Conservation (phyloP, 164 flowering plant species). For the Taxillus chinensis region DNA sequence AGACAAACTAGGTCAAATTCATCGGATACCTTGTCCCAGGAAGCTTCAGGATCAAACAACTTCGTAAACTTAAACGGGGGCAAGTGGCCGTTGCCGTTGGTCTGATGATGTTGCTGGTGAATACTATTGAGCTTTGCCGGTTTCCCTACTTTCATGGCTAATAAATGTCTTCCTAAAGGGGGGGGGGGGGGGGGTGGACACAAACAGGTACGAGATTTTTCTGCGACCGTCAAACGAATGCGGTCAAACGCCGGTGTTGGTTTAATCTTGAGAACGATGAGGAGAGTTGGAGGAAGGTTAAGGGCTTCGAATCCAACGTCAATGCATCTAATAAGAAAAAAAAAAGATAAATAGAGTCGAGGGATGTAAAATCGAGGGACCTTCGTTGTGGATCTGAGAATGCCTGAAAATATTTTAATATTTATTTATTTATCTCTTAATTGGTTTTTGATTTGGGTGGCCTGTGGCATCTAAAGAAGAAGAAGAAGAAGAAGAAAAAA, state of each 20-base stretch:
- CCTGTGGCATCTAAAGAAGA: too few relatives aligned
- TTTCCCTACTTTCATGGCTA: slow-evolving; percentile 59
- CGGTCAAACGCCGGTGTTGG: neutral
- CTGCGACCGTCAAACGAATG: neutral
- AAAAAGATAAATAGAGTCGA: neutral
- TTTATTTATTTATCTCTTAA: too few relatives aligned
- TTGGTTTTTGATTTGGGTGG: too few relatives aligned
- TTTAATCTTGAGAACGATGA: neutral
- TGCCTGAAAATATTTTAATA: neutral
- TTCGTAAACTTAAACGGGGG: slow-evolving; percentile 62
- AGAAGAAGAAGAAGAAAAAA: too few relatives aligned
- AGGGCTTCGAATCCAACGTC: neutral
- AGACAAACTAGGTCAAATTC: neutral
- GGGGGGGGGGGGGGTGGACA: neutral
- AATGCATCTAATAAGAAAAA: neutral
- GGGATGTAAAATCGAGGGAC: neutral
- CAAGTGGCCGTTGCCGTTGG: slow-evolving; percentile 64
- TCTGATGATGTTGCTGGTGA: slow-evolving; percentile 29
- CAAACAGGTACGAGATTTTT: neutral
- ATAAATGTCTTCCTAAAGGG: neutral
- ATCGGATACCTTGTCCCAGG: slow-evolving; percentile 78
- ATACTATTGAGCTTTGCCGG: slow-evolving; percentile 34
- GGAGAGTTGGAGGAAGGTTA: neutral
- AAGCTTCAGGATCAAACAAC: slow-evolving; percentile 87
- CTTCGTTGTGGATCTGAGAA: neutral